These are phyloP conservation scores for Colletotrichum sublineola DNA, from an alignment of 2,329 filamentous ascomycete species.

Conservation along the genomic window DNA sequence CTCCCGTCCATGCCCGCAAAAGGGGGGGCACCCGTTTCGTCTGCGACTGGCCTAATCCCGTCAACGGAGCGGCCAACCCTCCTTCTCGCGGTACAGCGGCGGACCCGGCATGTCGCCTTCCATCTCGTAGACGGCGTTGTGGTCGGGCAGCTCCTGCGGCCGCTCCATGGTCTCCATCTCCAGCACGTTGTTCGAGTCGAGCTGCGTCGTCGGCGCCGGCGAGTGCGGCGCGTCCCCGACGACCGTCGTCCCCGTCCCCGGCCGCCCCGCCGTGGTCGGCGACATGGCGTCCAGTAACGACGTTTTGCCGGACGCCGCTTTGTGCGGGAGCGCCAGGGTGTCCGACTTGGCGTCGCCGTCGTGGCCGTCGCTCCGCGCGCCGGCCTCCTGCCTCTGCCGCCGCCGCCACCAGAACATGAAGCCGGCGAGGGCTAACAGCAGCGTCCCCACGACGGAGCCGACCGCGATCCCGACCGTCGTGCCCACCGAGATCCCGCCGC, in stretches of 20 bases:
- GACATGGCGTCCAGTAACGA: conserved; percentile 23
- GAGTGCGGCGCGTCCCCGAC: conserved; percentile 24
- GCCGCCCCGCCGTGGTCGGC: conserved; percentile 24
- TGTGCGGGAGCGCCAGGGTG: conserved; percentile 25
- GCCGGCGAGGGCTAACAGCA: conserved; percentile 20
- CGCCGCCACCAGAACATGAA: conserved; percentile 29
- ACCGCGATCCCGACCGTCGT: conserved; percentile 35
- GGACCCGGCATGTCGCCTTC: conserved; percentile 40
- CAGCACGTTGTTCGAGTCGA: conserved; percentile 31
- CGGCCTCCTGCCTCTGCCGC: conserved; percentile 13
- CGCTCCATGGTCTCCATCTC: conserved; percentile 39
- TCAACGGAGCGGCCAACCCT: conserved; percentile 33
- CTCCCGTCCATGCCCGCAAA: not conserved
- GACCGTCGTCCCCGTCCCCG: conserved; percentile 20
- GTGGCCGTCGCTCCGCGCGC: not conserved
- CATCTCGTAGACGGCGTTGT: conserved; percentile 31
- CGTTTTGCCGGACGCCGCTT: conserved; percentile 14
- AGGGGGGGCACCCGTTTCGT: too few species aligned
- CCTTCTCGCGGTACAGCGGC: conserved; percentile 38
- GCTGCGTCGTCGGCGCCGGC: conserved; percentile 28
- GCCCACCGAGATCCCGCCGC: conserved; percentile 22
- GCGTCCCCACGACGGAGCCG: conserved; percentile 28
- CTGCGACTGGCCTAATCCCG: not conserved
- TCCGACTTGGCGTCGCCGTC: conserved; percentile 11
- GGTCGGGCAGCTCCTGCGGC: conserved; percentile 35